Conservation (phyloP, 1,284 basidiomycete species). For the Moesziomyces globuligerus region DNA sequence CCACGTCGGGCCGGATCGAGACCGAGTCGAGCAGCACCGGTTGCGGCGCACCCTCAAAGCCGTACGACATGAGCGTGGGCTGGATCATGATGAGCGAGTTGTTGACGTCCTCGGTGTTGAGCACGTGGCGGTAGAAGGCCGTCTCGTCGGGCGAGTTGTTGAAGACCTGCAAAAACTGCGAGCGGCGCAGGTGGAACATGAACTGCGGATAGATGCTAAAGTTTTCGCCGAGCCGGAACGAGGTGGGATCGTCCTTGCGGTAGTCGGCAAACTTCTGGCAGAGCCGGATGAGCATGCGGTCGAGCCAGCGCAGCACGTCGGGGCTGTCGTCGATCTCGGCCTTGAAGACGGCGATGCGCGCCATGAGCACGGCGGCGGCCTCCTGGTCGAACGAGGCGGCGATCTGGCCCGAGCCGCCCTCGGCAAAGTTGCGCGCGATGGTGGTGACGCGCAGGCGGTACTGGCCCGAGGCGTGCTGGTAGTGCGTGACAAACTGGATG, state of each 20-base stretch:
- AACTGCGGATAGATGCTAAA: conserved; percentile 99
- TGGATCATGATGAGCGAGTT: conserved; percentile 99
- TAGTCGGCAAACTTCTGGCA: conserved; percentile 99
- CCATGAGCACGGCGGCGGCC: conserved; percentile 97
- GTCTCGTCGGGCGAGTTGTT: conserved; percentile 99
- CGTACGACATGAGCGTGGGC: conserved; percentile 98
- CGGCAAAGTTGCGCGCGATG: conserved; percentile 95
- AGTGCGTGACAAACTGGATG: conserved; percentile 98
- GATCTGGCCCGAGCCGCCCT: conserved; percentile 91
- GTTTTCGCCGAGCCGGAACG: conserved; percentile 91
- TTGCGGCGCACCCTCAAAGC: conserved; percentile 86
- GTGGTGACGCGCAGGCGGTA: conserved; percentile 94
- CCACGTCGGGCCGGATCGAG: conserved; percentile 95
- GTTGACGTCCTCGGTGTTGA: conserved; percentile 98
- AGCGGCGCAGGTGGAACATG: conserved; percentile 98
- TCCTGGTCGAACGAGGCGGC: conserved; percentile 97
- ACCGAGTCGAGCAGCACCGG: conserved; percentile 97
- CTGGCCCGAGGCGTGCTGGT: conserved; percentile 95
- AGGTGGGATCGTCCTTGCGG: conserved; percentile 94
- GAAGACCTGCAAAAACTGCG: conserved; percentile 99
- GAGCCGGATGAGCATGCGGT: conserved; percentile 96
- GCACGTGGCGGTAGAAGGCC: conserved; percentile 96
- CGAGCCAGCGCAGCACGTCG: conserved; percentile 95
- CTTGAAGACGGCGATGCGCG: conserved; percentile 98
- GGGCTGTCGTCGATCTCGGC: conserved; percentile 99